phyloP scores from a whole-genome alignment of 257 asterid genomes.

The Plantago elongata region DNA sequence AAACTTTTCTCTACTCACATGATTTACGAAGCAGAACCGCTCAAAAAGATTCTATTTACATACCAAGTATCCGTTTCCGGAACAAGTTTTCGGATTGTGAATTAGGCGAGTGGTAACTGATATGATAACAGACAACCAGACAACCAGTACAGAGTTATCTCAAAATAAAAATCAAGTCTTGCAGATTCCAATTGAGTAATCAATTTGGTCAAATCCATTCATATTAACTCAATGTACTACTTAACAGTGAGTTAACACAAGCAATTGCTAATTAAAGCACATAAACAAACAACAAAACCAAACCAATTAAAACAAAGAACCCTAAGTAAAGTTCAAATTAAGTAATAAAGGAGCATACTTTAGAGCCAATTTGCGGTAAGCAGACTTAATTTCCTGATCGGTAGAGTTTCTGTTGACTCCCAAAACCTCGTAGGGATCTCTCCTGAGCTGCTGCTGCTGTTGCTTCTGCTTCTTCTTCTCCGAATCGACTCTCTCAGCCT shows the following conservation, averaged over 20 bases:
- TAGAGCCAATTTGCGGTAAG: constrained; percentile 84
- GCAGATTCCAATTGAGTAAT: neutral
- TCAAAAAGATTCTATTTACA: no score
- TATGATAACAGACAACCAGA: no score
- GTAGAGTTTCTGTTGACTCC: constrained; percentile 73
- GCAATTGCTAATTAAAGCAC: no score
- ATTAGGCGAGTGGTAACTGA: no score
- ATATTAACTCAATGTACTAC: no score
- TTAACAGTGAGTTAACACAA: no score
- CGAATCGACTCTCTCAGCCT: constrained; percentile 56
- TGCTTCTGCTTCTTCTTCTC: constrained; percentile 20
- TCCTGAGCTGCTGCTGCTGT: constrained; percentile 42
- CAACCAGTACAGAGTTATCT: no score
- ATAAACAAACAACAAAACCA: neutral
- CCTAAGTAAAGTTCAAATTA: constrained; percentile 2
- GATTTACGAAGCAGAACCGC: no score
- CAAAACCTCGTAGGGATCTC: constrained; percentile 95
- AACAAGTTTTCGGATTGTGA: no score
- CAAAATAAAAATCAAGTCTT: neutral
- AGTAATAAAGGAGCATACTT: constrained; percentile 44
- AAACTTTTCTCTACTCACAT: no score
- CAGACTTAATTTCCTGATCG: constrained; percentile 92
- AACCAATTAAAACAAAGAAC: constrained; percentile 6
- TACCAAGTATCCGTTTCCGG: no score
- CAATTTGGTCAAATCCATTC: neutral